phyloP scores from a whole-genome alignment of 306 rosid genomes.

The Astragalus membranaceus region DNA sequence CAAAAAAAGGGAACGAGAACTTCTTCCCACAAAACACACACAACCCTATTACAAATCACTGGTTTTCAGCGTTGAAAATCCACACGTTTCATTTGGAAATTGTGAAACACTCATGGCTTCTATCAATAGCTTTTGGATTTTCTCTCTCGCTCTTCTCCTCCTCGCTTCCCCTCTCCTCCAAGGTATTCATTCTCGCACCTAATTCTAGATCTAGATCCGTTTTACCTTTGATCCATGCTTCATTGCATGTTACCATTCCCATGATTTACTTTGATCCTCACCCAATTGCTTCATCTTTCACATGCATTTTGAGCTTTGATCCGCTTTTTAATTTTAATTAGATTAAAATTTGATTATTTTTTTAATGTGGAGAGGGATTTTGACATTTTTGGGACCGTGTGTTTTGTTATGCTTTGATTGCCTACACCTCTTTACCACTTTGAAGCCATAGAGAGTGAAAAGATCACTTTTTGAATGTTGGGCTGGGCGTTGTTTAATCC shows the following conservation, averaged over 20 bases:
- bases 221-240: slow-evolving; percentile 16
- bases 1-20: background rate
- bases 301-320: background rate
- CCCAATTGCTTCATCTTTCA: background rate
- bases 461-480: background rate
- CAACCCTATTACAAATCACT: background rate
- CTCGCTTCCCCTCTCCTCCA: slow-evolving; percentile 62
- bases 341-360: background rate
- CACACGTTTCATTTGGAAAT: background rate
- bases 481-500: background rate
- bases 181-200: slow-evolving; percentile 34
- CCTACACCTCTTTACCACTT: background rate
- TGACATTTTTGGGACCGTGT: background rate
- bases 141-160: slow-evolving; percentile 63
- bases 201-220: slow-evolving; percentile 54
- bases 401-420: background rate
- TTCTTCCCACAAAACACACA: background rate
- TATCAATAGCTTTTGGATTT: slow-evolving; percentile 34
- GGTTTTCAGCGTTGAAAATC: slow-evolving; percentile 4
- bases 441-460: background rate
- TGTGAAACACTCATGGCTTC: slow-evolving; percentile 31
- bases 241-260: slow-evolving; percentile 30
- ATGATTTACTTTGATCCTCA: background rate
- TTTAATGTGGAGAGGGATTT: background rate
- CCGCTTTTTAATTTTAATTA: background rate